These are phyloP conservation scores for Conoideocrella luteorostrata DNA, from an alignment of 2,329 filamentous ascomycete genomes.

Conservation along the genomic window DNA sequence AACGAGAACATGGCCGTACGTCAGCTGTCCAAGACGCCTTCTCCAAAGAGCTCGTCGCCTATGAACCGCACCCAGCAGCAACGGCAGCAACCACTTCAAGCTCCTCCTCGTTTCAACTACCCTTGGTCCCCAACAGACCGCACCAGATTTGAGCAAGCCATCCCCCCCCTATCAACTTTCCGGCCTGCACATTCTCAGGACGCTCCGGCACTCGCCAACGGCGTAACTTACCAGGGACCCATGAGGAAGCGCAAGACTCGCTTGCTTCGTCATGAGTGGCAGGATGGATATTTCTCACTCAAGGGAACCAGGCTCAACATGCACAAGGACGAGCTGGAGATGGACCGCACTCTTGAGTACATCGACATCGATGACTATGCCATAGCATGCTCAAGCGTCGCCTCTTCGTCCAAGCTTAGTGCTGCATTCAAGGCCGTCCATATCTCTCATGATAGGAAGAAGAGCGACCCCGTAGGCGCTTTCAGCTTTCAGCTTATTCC, in stretches of 20 bases:
- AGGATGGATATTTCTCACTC: conserved; percentile 84
- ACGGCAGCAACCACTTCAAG: conserved; percentile 37
- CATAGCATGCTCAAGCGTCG: conserved; percentile 73
- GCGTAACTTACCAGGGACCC: conserved; percentile 69
- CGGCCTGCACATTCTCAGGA: conserved; percentile 18
- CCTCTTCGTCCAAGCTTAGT: conserved; percentile 72
- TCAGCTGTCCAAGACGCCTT: conserved; percentile 22
- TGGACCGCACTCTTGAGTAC: conserved; percentile 61
- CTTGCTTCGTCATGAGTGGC: conserved; percentile 88
- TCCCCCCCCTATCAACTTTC: conserved; percentile 29
- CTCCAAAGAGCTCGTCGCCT: conserved; percentile 29
- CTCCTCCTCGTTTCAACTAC: conserved; percentile 49
- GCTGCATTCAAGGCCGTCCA: conserved; percentile 79
- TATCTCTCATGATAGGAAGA: conserved; percentile 48
- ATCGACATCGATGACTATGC: conserved; percentile 87
- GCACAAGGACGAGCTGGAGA: conserved; percentile 55
- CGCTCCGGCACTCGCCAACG: conserved; percentile 33
- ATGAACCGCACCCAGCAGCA: conserved; percentile 18
- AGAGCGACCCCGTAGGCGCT: conserved; percentile 55
- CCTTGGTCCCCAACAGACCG: conserved; percentile 49
- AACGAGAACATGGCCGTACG: conserved; percentile 54
- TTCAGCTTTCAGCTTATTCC: conserved; percentile 85
- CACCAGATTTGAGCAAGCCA: conserved; percentile 37
- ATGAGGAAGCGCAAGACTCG: conserved; percentile 93
- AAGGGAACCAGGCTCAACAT: conserved; percentile 68